Conservation (phyloP, 2,329 filamentous ascomycete species). For the Penicillium hordei region DNA sequence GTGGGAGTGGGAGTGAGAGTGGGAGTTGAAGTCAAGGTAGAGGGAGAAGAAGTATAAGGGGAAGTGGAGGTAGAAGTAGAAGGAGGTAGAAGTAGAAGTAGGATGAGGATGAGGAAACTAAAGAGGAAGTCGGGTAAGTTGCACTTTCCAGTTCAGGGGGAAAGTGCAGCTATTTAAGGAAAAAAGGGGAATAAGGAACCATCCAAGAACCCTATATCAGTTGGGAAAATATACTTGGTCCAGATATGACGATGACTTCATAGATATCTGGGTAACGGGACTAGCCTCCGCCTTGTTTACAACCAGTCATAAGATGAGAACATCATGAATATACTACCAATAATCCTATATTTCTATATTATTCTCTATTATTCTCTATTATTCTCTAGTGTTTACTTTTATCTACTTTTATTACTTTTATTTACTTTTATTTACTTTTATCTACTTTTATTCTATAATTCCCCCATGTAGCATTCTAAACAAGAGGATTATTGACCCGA, state of each 20-base stretch:
- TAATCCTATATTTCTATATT: background rate
- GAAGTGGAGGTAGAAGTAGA: background rate
- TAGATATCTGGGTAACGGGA: constrained; percentile 20
- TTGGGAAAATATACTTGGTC: background rate
- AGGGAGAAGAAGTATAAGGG: too few relatives aligned
- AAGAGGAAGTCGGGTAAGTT: background rate
- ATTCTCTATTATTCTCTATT: background rate
- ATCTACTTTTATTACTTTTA: too few relatives aligned
- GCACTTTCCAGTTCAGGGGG: constrained; percentile 1
- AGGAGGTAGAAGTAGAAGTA: background rate
- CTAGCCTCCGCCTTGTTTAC: constrained; percentile 26
- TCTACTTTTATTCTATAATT: background rate
- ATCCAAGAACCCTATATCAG: background rate
- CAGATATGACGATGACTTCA: constrained; percentile 24
- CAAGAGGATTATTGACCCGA: background rate
- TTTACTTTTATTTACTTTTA: too few relatives aligned
- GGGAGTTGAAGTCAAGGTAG: background rate
- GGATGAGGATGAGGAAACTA: background rate
- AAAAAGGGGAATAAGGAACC: background rate
- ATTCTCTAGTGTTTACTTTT: too few relatives aligned
- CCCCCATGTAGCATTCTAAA: background rate
- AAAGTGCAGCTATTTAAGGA: constrained; percentile 7
- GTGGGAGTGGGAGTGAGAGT: background rate
- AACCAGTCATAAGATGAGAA: constrained; percentile 8
- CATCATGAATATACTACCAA: constrained; percentile 6